Percentiles rank a stretch among this genome's conserved stretches.
Evolutionary conservation across 192 early-diverging fungal species (phyloP).

Genomic region (Linnemannia hyalina): DNA sequence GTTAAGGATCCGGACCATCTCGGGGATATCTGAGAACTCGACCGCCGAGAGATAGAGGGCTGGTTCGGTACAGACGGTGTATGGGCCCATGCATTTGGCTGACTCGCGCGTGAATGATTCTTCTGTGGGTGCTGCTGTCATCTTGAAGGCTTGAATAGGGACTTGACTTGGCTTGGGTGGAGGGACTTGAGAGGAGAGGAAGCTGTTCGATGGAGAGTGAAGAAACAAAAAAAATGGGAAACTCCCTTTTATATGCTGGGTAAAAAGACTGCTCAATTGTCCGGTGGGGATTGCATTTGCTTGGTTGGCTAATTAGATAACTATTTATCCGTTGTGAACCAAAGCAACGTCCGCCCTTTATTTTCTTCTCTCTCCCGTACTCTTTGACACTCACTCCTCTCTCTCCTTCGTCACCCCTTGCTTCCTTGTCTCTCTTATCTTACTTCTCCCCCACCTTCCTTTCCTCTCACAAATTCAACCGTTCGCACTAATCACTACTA

Average conservation of each 20-base stretch:
- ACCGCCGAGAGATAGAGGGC: conserved; percentile 35
- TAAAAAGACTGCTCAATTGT: not conserved
- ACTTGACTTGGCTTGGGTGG: not conserved
- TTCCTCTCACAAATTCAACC: too few species aligned
- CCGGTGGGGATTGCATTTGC: not conserved
- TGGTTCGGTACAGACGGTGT: conserved; percentile 6
- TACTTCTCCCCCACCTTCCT: too few species aligned
- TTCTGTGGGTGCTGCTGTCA: not conserved
- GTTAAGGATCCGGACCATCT: conserved; percentile 48
- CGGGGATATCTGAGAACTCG: conserved; percentile 38
- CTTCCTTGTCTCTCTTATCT: not conserved
- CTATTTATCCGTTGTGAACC: not conserved
- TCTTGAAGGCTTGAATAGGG: not conserved
- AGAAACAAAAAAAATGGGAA: not conserved
- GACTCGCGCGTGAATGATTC: conserved; percentile 9
- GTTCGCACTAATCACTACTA: too few species aligned
- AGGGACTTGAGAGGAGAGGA: not conserved
- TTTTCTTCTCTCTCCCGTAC: not conserved
- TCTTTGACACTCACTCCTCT: not conserved
- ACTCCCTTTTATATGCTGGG: not conserved
- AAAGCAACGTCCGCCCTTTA: not conserved
- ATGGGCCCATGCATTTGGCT: conserved; percentile 33
- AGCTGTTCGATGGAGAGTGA: not conserved
- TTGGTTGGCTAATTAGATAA: not conserved
- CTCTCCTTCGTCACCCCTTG: too few species aligned